Percentiles rank a stretch among this genome's conserved stretches.
Evolutionary conservation across 2,329 filamentous ascomycete species (phyloP).

Genomic region (Acarospora socialis): DNA sequence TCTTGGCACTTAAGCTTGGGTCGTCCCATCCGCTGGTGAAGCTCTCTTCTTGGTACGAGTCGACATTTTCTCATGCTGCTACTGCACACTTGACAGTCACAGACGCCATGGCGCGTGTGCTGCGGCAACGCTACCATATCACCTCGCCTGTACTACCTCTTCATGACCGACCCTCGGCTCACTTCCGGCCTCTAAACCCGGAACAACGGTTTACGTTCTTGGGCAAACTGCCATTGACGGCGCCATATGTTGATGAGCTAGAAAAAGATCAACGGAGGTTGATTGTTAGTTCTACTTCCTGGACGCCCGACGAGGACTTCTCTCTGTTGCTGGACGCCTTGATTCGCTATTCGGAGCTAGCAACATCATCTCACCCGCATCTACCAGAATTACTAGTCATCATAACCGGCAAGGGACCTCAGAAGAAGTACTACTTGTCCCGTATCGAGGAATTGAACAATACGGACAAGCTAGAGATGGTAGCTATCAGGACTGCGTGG

Average conservation of each 20-base stretch:
- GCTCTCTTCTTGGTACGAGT: slow-evolving; percentile 66
- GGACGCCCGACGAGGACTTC: slow-evolving; percentile 96
- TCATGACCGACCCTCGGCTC: slow-evolving; percentile 71
- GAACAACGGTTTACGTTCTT: slow-evolving; percentile 46
- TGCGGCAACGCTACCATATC: slow-evolving; percentile 53
- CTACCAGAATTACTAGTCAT: slow-evolving; percentile 64
- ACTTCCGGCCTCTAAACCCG: slow-evolving; percentile 58
- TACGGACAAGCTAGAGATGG: slow-evolving; percentile 49
- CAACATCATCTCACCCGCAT: slow-evolving; percentile 28
- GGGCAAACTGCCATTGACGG: slow-evolving; percentile 43
- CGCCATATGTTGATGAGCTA: slow-evolving; percentile 44
- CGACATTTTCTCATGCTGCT: slow-evolving; percentile 51
- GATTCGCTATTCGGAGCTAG: slow-evolving; percentile 50
- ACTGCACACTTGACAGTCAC: slow-evolving; percentile 76
- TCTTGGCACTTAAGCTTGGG: slow-evolving; percentile 57
- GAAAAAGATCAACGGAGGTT: slow-evolving; percentile 47
- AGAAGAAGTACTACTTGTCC: slow-evolving; percentile 59
- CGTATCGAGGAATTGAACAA: slow-evolving; percentile 48
- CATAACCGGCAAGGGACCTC: slow-evolving; percentile 88
- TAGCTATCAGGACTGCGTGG: slow-evolving; percentile 71
- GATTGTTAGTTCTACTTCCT: slow-evolving; percentile 86
- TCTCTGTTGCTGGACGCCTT: slow-evolving; percentile 72
- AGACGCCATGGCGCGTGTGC: slow-evolving; percentile 66
- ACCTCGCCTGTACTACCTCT: slow-evolving; percentile 53
- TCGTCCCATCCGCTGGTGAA: slow-evolving; percentile 57